A percentile compares a stretch with the other conserved stretches of the same genome.
These are phyloP conservation scores for Biscogniauxia marginata DNA, from an alignment of 2,329 filamentous ascomycete genomes.

Conservation along the genomic window DNA sequence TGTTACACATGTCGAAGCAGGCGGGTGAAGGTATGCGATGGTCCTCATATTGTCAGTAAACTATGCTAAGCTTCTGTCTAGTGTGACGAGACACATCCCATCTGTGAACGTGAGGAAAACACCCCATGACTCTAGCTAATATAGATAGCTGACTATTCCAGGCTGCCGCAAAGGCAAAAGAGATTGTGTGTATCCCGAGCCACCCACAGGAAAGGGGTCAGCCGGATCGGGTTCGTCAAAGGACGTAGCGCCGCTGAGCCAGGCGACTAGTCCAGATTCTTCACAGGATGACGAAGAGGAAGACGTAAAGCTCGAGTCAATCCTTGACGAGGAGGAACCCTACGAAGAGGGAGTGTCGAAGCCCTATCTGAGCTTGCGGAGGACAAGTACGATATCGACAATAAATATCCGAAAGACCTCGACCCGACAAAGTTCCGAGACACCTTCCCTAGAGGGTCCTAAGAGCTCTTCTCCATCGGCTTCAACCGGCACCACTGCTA, in stretches of 20 bases:
- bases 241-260: conserved; percentile 36
- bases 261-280: conserved; percentile 51
- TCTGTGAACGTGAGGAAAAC: conserved; percentile 68
- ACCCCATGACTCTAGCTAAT: conserved; percentile 5
- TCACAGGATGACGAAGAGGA: conserved; percentile 54
- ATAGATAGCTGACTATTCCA: conserved; percentile 35
- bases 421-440: conserved; percentile 52
- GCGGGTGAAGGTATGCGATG: conserved; percentile 69
- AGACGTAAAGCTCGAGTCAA: conserved; percentile 48
- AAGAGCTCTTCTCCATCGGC: conserved; percentile 54
- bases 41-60: not conserved
- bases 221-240: conserved; percentile 35
- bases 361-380: conserved; percentile 28
- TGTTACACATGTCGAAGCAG: conserved; percentile 89
- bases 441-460: conserved; percentile 49
- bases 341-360: conserved; percentile 32
- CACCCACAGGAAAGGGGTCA: conserved; percentile 46
- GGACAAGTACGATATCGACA: conserved; percentile 39
- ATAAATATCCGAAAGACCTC: conserved; percentile 35
- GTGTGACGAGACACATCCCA: conserved; percentile 87
- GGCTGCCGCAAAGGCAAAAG: conserved; percentile 90
- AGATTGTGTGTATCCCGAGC: conserved; percentile 86
- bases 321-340: conserved; percentile 54
- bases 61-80: conserved; percentile 40
- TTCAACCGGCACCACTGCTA: conserved; percentile 43